phyloP scores from a whole-genome alignment of 345 rosid species.

The Bruguiera sexangula region DNA sequence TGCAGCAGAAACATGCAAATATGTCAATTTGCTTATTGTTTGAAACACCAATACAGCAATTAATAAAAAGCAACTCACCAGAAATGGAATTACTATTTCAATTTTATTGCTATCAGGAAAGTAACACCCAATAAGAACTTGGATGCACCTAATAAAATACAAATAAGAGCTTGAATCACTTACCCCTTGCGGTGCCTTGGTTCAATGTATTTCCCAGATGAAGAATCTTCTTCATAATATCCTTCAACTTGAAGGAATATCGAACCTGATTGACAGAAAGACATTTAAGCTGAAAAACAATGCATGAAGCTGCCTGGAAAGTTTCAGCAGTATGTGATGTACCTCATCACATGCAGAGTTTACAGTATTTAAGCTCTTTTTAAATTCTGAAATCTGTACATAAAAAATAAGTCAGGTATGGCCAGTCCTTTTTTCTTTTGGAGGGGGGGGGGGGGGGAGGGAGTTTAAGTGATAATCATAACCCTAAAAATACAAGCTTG shows the following conservation, averaged over 20 bases:
- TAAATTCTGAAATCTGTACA: constrained; percentile 77
- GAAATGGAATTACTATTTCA: too few species aligned
- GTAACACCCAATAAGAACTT: background rate
- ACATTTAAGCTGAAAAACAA: constrained; percentile 2
- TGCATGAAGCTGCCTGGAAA: constrained; percentile 15
- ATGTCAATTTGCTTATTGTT: too few species aligned
- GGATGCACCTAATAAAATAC: background rate
- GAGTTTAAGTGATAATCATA: constrained; percentile 19
- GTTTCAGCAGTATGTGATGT: constrained; percentile 19
- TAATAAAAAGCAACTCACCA: too few species aligned
- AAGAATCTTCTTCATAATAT: constrained; percentile 91
- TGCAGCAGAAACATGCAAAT: too few species aligned
- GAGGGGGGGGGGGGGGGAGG: background rate
- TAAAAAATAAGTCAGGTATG: constrained; percentile 22
- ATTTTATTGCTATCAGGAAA: background rate
- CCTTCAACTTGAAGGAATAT: constrained; percentile 73
- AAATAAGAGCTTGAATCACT: constrained; percentile 16
- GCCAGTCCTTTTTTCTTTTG: constrained; percentile 27
- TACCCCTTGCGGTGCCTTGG: constrained; percentile 99
- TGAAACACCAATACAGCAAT: too few species aligned
- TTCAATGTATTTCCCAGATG: constrained; percentile 83
- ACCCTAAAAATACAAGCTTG: constrained; percentile 37
- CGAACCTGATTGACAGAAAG: constrained; percentile 60
- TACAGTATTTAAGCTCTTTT: constrained; percentile 72
- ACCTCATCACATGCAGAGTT: constrained; percentile 97